Evolutionary conservation across 768 basidiomycete species (phyloP).

Genomic region (Mycena albidolilacea): DNA sequence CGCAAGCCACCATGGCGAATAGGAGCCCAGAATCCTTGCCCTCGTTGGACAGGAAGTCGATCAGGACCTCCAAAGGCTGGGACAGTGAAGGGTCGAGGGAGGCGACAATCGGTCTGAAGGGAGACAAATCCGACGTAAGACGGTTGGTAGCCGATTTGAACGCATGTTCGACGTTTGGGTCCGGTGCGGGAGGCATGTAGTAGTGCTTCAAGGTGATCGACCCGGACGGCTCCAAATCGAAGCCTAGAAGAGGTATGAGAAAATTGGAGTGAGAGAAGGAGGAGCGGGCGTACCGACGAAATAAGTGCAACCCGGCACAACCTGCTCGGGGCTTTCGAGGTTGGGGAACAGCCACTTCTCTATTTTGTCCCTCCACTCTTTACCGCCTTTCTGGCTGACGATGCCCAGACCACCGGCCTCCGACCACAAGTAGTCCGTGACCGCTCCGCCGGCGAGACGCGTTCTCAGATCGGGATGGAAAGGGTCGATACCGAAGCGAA

Average conservation of each 20-base stretch:
- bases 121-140: slow-evolving; percentile 33
- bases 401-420: slow-evolving; percentile 31
- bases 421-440: slow-evolving; percentile 38
- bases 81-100: slow-evolving; percentile 30
- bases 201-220: slow-evolving; percentile 38
- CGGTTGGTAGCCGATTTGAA: slow-evolving; percentile 36
- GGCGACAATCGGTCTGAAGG: slow-evolving; percentile 27
- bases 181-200: slow-evolving; percentile 36
- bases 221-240: slow-evolving; percentile 38
- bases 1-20: slow-evolving; percentile 37
- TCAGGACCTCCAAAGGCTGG: slow-evolving; percentile 31
- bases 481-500: slow-evolving; percentile 39
- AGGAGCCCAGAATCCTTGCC: slow-evolving; percentile 33
- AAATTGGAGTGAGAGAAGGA: neutral
- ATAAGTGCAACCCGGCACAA: slow-evolving; percentile 36
- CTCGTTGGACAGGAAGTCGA: slow-evolving; percentile 26
- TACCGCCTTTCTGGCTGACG: slow-evolving; percentile 33
- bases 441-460: slow-evolving; percentile 38
- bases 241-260: slow-evolving; percentile 27
- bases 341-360: slow-evolving; percentile 41
- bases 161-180: slow-evolving; percentile 26
- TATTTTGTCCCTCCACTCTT: slow-evolving; percentile 35
- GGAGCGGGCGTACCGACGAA: slow-evolving; percentile 30
- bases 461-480: slow-evolving; percentile 38
- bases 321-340: slow-evolving; percentile 27